Base-by-base conservation (phyloP, 192 early-diverging fungal species). In the Allomyces arbusculus region DNA sequence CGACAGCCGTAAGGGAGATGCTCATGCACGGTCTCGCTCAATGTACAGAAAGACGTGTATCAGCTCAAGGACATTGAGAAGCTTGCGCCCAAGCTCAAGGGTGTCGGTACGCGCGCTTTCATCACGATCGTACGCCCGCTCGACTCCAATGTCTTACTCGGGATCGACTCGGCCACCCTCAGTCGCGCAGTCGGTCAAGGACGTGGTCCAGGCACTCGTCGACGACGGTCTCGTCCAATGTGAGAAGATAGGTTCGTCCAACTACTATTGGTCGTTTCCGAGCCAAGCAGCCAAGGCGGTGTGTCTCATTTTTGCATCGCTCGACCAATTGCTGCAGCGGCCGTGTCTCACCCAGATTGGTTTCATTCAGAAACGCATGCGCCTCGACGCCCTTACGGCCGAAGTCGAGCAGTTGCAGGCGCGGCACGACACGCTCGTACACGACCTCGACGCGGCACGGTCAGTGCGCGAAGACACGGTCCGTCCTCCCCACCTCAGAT, bases 251-350 rank as follows among this genome's bases (percentile, higher is more conserved):
- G 92, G 90, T 4, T 84, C 84, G 19, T 90, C 89, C 23, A 94
- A 94, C 69, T 94, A 87, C 69, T 94, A 76, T 69, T 94, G 92
- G 92, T 83, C 89, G n/a, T 94, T 89, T 69, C 90, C 90, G 5
- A 84, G 83, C 65, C 79, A 84, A 19, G 79, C 79, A 6, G 69
- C 75, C 44, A 75, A 82, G 73, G 68, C 77, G 23, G 80, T 83
- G 63, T 64, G 75, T 20, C 7, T 58, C 19, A 44, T 66, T 10
- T 63, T 50, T 22, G 10, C 23, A 63, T 33, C 62, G 64, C 70
- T 22, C 40, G 8, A 62, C 7, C 4, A 23, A 61, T 11, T 40
- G 69, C 66, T 62, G 61, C 61, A 43, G 44, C 22, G 44, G 50
- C 26, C 61, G 24, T 63, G 65, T 24, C 62, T 72, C n/a, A 33